These are phyloP conservation scores for Cyclanthera cordifolia DNA, from an alignment of 306 rosid species.

Conservation along the genomic window DNA sequence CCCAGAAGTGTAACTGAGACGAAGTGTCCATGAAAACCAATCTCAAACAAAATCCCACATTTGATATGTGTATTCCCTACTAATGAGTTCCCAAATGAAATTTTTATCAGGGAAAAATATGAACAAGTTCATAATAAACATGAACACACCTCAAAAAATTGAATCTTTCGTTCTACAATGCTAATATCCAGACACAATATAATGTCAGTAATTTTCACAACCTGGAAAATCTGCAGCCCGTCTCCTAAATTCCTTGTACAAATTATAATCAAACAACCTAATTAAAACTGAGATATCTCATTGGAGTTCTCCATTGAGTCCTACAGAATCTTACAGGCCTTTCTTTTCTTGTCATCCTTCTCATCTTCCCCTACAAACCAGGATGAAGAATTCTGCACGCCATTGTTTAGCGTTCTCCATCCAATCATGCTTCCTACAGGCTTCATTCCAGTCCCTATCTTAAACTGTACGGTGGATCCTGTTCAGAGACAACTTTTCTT, in stretches of 20 bases:
- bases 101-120: background rate
- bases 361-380: conserved; percentile 45
- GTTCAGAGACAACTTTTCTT: conserved; percentile 29
- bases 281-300: conserved; percentile 61
- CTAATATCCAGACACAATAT: conserved; percentile 39
- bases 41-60: too few species aligned
- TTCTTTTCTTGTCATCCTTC: conserved; percentile 62
- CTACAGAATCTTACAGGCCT: conserved; percentile 69
- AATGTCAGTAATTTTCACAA: conserved; percentile 31
- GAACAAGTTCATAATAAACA: conserved; percentile 22
- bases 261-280: conserved; percentile 40
- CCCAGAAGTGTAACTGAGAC: too few species aligned
- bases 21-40: too few species aligned
- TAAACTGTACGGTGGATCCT: conserved; percentile 53
- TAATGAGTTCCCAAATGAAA: background rate
- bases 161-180: conserved; percentile 34
- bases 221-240: conserved; percentile 49
- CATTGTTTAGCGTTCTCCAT: conserved; percentile 29
- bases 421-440: conserved; percentile 32
- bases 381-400: conserved; percentile 29
- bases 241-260: conserved; percentile 59
- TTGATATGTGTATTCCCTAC: conserved; percentile 22
- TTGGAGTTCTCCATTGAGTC: conserved; percentile 57
- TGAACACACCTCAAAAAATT: conserved; percentile 53
- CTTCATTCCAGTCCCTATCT: conserved; percentile 50